Evolutionary conservation across 108 stramenopile genomes (phyloP).

Genomic region (Conticribra weissflogii): DNA sequence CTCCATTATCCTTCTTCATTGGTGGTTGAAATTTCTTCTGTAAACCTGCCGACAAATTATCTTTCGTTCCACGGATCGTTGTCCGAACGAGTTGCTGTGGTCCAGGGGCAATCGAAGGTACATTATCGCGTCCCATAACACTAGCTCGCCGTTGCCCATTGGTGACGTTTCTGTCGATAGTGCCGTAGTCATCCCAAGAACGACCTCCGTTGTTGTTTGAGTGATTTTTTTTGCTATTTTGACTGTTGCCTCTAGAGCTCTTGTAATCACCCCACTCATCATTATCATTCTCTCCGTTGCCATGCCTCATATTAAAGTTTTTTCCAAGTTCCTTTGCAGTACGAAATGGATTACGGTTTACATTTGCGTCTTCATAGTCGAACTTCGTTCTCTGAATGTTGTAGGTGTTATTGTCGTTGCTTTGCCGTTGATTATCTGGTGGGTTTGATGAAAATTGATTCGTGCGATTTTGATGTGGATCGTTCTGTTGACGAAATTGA

Average conservation of each 20-base stretch:
- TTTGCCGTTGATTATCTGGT: conserved; percentile 14
- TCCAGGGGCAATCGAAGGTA: conserved; percentile 14
- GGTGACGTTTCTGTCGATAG: neutral
- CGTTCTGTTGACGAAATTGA: neutral
- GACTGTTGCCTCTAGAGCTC: neutral
- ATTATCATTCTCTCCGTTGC: conserved; percentile 1
- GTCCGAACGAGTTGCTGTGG: conserved; percentile 40
- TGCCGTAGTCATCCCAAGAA: neutral
- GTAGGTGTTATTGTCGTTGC: conserved; percentile 15
- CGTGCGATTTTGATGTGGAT: conserved; percentile 7
- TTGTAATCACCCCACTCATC: conserved; percentile 38
- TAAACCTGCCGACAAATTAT: conserved; percentile 70
- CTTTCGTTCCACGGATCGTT: conserved; percentile 40
- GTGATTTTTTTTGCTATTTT: conserved; percentile 6
- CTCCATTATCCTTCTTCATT: conserved; percentile 45
- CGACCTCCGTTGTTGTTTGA: neutral
- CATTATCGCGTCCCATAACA: conserved; percentile 1
- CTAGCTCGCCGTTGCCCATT: conserved; percentile 5
- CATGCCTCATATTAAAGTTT: conserved; percentile 17
- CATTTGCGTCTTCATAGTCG: too few species aligned
- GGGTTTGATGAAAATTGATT: conserved; percentile 28
- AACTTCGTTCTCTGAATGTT: conserved; percentile 5
- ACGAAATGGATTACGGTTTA: conserved; percentile 68
- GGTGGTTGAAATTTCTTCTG: conserved; percentile 84
- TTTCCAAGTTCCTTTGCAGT: conserved; percentile 59